Evolutionary conservation across 1,284 basidiomycete genomes (phyloP).

Genomic region (Hemileia vastatrix): DNA sequence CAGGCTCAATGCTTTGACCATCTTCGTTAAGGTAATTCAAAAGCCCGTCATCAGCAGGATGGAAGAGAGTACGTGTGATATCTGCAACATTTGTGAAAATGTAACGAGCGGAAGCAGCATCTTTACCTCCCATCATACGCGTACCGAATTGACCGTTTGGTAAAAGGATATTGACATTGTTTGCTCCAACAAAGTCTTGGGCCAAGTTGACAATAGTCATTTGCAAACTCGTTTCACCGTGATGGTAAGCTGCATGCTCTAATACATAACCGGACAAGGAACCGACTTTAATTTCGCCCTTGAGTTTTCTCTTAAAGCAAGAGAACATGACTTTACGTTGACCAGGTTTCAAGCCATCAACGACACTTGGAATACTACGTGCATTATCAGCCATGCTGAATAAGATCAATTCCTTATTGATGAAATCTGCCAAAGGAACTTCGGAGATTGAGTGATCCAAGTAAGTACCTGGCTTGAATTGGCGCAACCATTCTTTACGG

Average conservation of each 20-base stretch:
- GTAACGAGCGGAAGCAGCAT: slow-evolving; percentile 92
- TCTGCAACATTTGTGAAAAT: slow-evolving; percentile 77
- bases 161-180: slow-evolving; percentile 81
- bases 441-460: slow-evolving; percentile 78
- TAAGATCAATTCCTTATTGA: slow-evolving; percentile 93
- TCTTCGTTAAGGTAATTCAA: slow-evolving; percentile 80
- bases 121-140: slow-evolving; percentile 71
- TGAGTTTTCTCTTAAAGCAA: slow-evolving; percentile 88
- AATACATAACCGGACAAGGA: slow-evolving; percentile 87
- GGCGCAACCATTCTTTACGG: slow-evolving; percentile 93
- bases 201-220: slow-evolving; percentile 87
- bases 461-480: slow-evolving; percentile 93
- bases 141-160: slow-evolving; percentile 97
- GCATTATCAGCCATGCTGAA: slow-evolving; percentile 99
- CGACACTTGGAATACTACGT: slow-evolving; percentile 89
- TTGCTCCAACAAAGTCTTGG: slow-evolving; percentile 87
- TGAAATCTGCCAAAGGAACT: slow-evolving; percentile 83
- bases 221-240: slow-evolving; percentile 78
- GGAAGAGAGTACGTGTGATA: slow-evolving; percentile 70
- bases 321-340: slow-evolving; percentile 93
- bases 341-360: slow-evolving; percentile 95
- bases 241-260: slow-evolving; percentile 91
- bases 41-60: slow-evolving; percentile 72
- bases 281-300: slow-evolving; percentile 88
- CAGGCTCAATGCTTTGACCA: slow-evolving; percentile 76